These are phyloP conservation scores for Cryoendolithus antarcticus DNA, from an alignment of 2,329 filamentous ascomycete species.

Conservation along the genomic window DNA sequence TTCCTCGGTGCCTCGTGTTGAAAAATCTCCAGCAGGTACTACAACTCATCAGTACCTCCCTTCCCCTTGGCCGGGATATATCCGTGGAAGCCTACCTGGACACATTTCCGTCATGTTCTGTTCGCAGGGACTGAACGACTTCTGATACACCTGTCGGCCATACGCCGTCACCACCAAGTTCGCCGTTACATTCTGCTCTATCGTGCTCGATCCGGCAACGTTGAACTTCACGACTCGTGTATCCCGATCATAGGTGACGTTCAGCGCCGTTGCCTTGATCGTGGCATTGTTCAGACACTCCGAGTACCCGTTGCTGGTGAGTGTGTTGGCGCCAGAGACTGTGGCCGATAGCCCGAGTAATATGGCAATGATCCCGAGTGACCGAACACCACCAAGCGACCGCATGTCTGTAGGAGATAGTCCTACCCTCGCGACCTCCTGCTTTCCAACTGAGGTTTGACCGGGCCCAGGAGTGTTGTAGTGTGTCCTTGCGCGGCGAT, in stretches of 20 bases:
- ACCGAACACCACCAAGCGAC: constrained; percentile 11
- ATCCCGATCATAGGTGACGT: constrained; percentile 67
- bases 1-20: constrained; percentile 56
- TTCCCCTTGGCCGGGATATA: constrained; percentile 1
- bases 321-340: constrained; percentile 54
- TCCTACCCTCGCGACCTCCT: no score
- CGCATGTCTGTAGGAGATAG: constrained; percentile 15
- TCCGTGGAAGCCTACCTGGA: constrained; percentile 48
- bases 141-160: constrained; percentile 66
- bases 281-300: constrained; percentile 50
- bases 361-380: constrained; percentile 17
- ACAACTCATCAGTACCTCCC: constrained; percentile 8
- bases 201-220: constrained; percentile 62
- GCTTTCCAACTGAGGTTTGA: no score
- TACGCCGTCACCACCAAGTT: constrained; percentile 69
- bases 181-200: constrained; percentile 69
- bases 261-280: constrained; percentile 60
- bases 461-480: no score
- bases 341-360: constrained; percentile 28
- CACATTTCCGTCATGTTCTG: constrained; percentile 60
- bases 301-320: constrained; percentile 70
- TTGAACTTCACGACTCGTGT: constrained; percentile 68
- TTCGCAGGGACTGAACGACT: constrained; percentile 74
- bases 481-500: no score
- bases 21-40: constrained; percentile 65